A percentile compares a stretch with the other conserved stretches of the same genome.
Conservation (phyloP, 257 asterid genomes). For the Solanum etuberosum region DNA sequence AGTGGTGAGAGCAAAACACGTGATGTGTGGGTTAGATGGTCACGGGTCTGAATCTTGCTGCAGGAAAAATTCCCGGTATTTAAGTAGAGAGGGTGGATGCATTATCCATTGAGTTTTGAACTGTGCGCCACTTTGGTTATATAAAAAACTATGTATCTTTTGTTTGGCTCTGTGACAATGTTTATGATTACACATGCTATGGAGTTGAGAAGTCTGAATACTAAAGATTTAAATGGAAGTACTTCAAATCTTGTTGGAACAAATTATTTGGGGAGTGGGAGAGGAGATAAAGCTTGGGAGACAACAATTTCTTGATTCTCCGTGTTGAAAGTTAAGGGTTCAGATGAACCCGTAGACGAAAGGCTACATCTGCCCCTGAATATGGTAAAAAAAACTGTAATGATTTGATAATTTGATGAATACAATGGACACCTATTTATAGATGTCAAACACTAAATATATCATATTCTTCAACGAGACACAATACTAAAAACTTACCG, state of each 20-base stretch:
- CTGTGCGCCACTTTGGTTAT: background rate
- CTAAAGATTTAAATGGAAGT: background rate
- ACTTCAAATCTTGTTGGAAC: background rate
- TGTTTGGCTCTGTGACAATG: background rate
- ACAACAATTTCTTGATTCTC: background rate
- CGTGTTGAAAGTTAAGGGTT: background rate
- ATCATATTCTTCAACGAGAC: background rate
- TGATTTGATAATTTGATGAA: background rate
- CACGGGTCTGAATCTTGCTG: background rate
- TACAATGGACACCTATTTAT: background rate
- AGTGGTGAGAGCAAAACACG: background rate
- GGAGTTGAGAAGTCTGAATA: background rate
- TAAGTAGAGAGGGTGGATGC: background rate
- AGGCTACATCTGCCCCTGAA: background rate
- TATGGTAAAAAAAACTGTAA: background rate
- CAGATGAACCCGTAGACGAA: background rate
- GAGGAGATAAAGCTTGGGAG: background rate
- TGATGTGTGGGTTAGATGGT: background rate
- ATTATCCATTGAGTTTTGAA: background rate
- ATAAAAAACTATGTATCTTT: background rate
- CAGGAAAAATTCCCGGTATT: background rate
- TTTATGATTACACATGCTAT: background rate
- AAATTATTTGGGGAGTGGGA: background rate
- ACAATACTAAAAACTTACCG: background rate
- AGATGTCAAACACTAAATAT: background rate